phyloP scores from a whole-genome alignment of 345 rosid genomes.

The Brassica incana region DNA sequence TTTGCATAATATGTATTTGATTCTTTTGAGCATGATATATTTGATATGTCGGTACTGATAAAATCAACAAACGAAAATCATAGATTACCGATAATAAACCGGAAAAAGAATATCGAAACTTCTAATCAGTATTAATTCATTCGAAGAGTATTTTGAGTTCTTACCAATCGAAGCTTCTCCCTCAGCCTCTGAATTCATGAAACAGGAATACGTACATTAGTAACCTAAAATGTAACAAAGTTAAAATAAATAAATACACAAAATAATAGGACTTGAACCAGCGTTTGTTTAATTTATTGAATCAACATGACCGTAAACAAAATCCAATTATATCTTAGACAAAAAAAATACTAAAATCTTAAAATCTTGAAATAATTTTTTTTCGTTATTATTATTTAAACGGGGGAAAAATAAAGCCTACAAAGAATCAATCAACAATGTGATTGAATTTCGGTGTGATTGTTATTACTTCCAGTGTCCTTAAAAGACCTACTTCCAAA shows the following conservation, averaged over 20 bases:
- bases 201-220: background rate
- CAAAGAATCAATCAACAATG: slow-evolving; percentile 30
- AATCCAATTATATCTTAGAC: background rate
- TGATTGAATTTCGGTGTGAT: slow-evolving; percentile 29
- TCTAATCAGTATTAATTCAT: background rate
- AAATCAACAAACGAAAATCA: background rate
- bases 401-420: background rate
- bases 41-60: background rate
- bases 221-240: background rate
- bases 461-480: slow-evolving; percentile 21
- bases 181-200: background rate
- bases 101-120: background rate
- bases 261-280: background rate
- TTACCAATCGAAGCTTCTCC: slow-evolving; percentile 7
- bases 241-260: background rate
- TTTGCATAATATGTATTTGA: background rate
- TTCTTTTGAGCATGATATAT: background rate
- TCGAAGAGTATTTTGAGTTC: background rate
- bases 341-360: background rate
- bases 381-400: background rate
- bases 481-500: slow-evolving; percentile 54
- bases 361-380: background rate
- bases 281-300: background rate
- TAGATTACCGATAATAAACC: background rate
- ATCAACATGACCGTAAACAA: background rate